Base-by-base conservation (phyloP, 371 early-diverging fungal species). In the Rhizopus stolonifer region DNA sequence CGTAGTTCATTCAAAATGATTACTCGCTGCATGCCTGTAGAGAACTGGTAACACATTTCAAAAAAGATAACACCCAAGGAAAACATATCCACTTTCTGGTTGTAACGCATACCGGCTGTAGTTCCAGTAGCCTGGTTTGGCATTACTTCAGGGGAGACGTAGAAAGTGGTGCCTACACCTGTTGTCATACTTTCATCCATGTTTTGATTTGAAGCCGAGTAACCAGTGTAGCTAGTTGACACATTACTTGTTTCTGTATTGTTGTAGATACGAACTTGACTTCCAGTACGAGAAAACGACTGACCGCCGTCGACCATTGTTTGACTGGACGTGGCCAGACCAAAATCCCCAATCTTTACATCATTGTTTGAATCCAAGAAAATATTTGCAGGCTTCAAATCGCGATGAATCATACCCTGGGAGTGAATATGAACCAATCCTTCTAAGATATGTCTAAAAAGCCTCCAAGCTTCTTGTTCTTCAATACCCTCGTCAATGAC, bases 321-420 rank as follows among this genome's bases (percentile, higher is more conserved):
- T 55, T 74, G 72, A 53, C 68, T 74, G 7, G 79, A 84, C 21
- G 96, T 97, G 1, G 92, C 94, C 51, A 99, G 81, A 0, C 99
- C 99, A 77, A 99, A 99, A 61, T 99, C 99, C 50, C 96, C 97
- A 57, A 99, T 92, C 51, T 94, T 95, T 50, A 95, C 84, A 61
- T 92, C 92, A 31, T 85, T 86, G 43, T 92, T 84, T 17, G 87
- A 80, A 64, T 94, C 93, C 67, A 99, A 71, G 51, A 99, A 88
- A 58, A 98, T 84, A 71, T 95, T 99, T 62, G 89, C 94, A 14
- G 96, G 95, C 65, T 99, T 99, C 32, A 99, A 66, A 71, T 99
- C 99, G 52, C 99, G 81, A 67, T 99, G 99, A 36, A 98, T 98
- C 69, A 99, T 90, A 31, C 91, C 92, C 61, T 89, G 80, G 3